Percentiles rank a stretch among this genome's conserved stretches.
These are phyloP conservation scores for Neocucurbitaria cava DNA, from an alignment of 2,329 filamentous ascomycete species.

Conservation along the genomic window DNA sequence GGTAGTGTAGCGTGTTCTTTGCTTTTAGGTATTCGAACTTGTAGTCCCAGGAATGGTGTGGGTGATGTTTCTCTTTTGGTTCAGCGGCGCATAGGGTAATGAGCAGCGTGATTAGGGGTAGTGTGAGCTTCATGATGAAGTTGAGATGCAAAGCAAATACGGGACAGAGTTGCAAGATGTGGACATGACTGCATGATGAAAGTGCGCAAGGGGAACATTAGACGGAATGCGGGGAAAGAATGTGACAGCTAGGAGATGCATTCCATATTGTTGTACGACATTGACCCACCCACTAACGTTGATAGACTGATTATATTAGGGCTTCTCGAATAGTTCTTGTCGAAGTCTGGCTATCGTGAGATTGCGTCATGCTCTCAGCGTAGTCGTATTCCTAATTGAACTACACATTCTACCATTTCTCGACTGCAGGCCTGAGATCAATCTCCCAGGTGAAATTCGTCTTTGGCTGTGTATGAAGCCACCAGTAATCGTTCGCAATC, in stretches of 20 bases:
- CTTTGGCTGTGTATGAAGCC: conserved; percentile 79
- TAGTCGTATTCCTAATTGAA: neutral
- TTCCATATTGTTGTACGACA: conserved; percentile 1
- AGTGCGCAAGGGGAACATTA: neutral
- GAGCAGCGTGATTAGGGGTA: neutral
- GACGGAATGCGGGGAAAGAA: neutral
- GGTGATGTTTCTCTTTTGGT: neutral
- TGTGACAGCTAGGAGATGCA: neutral
- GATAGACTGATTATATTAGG: neutral
- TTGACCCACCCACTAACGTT: neutral
- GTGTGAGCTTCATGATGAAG: conserved; percentile 1
- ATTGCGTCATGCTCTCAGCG: conserved; percentile 1
- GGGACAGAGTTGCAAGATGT: neutral
- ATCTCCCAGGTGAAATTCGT: conserved; percentile 83
- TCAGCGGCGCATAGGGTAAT: neutral
- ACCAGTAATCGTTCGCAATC: conserved; percentile 89
- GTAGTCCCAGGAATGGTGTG: conserved; percentile 1
- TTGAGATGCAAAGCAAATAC: neutral
- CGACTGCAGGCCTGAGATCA: conserved; percentile 79
- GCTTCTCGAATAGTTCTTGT: neutral
- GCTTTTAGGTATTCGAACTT: neutral
- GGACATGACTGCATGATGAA: neutral
- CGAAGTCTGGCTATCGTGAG: neutral
- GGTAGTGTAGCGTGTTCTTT: conserved; percentile 1
- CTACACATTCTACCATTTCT: conserved; percentile 73